Evolutionary conservation across 2,329 filamentous ascomycete genomes (phyloP), one percentile per base, ranked within the genome.

Genomic region (Colletotrichum tropicicola): DNA sequence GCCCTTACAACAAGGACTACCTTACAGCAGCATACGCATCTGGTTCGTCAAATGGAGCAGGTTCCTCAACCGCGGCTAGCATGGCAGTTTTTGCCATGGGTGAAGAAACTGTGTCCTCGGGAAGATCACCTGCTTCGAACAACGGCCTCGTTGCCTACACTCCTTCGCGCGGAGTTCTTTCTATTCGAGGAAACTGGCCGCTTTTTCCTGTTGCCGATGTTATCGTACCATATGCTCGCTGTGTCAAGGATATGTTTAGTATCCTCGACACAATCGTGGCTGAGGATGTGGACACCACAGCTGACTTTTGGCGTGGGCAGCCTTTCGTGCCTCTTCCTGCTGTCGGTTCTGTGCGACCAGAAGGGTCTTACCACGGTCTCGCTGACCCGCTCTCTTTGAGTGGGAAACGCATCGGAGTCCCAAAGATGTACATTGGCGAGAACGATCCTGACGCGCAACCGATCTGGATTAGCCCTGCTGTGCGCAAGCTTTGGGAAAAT

Each of bases 1-100:
- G 80, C 23, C 85, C 86, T 0, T 89, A 89, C 68, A 88, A 87
- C 53, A 58, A 70, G 0, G 77, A 82, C 0, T 89, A 85, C 53
- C 74, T 87, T 2, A 79, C 85, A 0, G 85, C 84, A 3, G 86
- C 85, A 0, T 87, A 83, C 69, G 84, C 81, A 0, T 88, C 86
- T 0, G 86, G 86, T 0, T 88, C 85, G 0, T 89, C 86, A 0
- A 87, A 88, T 65, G 86, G 86, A 1, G 83, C 82, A 1, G 87
- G 79, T 0, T 82, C 81, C 0, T 80, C 85, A 0, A 83, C 83
- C 0, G 77, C 85, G 2, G 75, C 85, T 0, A 83, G 78, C 25
- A 81, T 88, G 51, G 84, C 80, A 6, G 79, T 78, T 0, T 88
- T 89, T 64, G 85, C 83, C 0, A 75, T 88, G 57, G 86, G 81